Conservation (phyloP, 1,284 basidiomycete species). For the Cryptococcus sp. region DNA sequence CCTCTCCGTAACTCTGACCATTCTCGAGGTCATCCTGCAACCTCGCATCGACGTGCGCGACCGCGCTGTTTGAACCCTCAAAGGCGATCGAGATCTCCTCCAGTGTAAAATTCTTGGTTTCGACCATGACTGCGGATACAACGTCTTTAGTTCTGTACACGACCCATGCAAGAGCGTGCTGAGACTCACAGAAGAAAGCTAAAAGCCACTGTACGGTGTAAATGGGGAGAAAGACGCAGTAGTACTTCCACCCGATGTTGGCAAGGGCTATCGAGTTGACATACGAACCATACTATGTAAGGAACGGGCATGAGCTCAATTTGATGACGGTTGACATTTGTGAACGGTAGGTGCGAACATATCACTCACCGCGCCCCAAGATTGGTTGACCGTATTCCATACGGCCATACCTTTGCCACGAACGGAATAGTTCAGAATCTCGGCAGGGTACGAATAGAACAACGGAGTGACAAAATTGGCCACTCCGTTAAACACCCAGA, state of each 20-base stretch:
- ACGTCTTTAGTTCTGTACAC: too few species aligned
- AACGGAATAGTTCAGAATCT: slow-evolving; percentile 11
- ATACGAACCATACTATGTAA: too few species aligned
- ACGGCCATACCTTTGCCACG: slow-evolving; percentile 19
- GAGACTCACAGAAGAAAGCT: slow-evolving; percentile 13
- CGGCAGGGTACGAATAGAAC: slow-evolving; percentile 12
- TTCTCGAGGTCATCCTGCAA: background rate
- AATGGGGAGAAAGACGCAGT: slow-evolving; percentile 13
- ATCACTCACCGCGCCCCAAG: slow-evolving; percentile 9
- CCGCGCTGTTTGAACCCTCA: slow-evolving; percentile 25
- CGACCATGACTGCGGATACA: slow-evolving; percentile 52
- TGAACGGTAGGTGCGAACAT: too few species aligned
- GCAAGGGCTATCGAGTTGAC: slow-evolving; percentile 16
- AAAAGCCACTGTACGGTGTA: slow-evolving; percentile 12
- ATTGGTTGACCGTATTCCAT: slow-evolving; percentile 31
- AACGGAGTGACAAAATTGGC: slow-evolving; percentile 21
- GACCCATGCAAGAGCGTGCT: too few species aligned
- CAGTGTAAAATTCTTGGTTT: slow-evolving; percentile 51
- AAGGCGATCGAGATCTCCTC: slow-evolving; percentile 51
- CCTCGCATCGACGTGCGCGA: slow-evolving; percentile 6
- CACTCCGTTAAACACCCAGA: slow-evolving; percentile 28
- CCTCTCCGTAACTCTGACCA: background rate
- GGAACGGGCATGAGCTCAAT: too few species aligned
- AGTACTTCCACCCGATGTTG: slow-evolving; percentile 15
- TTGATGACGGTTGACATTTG: too few species aligned